Conservation (phyloP, 768 basidiomycete species). For the Pleurotus platypus region DNA sequence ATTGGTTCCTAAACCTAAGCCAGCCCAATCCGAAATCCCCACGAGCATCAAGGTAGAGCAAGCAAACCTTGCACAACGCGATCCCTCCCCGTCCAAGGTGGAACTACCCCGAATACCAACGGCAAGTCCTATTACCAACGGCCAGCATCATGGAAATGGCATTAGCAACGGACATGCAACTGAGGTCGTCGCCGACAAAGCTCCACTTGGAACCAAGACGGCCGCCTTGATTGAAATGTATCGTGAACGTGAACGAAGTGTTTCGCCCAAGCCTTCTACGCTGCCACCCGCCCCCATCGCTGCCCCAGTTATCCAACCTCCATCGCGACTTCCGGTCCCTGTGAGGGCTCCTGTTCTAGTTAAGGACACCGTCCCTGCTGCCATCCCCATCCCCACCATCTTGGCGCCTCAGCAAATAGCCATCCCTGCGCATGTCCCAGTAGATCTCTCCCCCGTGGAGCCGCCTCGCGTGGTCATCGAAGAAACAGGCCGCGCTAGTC, state of each 20-base stretch:
- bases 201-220: constrained; percentile 52
- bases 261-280: constrained; percentile 21
- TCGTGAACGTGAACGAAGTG: constrained; percentile 61
- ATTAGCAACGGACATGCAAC: constrained; percentile 15
- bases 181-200: constrained; percentile 14
- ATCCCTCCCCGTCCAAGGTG: neutral
- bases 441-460: constrained; percentile 25
- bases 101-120: neutral
- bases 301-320: constrained; percentile 19
- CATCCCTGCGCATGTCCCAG: constrained; percentile 19
- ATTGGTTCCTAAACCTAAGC: constrained; percentile 10
- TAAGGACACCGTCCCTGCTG: constrained; percentile 19
- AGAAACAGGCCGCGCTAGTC: constrained; percentile 59
- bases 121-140: neutral
- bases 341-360: constrained; percentile 19
- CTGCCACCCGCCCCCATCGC: constrained; percentile 11
- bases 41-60: neutral
- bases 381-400: constrained; percentile 16
- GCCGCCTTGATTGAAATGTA: constrained; percentile 85
- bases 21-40: constrained; percentile 1
- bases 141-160: constrained; percentile 5
- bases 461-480: constrained; percentile 30
- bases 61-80: neutral
- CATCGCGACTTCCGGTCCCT: constrained; percentile 38
- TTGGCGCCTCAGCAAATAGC: constrained; percentile 20